Percentiles rank a stretch among this genome's conserved stretches.
Conservation (phyloP, 1,284 basidiomycete species). For the Pseudozyma hubeiensis region DNA sequence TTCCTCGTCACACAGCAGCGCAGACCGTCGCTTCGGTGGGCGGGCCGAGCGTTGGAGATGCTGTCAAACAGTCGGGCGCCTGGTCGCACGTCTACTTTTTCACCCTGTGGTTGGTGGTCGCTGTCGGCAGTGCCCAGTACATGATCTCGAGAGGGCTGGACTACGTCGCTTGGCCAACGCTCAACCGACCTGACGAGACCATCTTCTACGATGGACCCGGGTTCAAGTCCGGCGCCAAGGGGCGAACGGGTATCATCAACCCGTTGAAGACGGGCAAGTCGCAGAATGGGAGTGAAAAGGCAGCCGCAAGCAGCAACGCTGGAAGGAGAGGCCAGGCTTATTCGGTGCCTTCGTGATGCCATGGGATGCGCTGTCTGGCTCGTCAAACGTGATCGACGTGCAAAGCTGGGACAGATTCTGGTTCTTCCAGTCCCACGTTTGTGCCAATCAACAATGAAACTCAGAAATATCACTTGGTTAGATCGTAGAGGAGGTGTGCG, state of each 20-base stretch:
- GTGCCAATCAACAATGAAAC: no score
- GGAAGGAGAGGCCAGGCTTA: conserved; percentile 45
- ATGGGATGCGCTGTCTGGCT: no score
- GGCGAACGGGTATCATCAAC: conserved; percentile 46
- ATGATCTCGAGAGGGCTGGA: conserved; percentile 63
- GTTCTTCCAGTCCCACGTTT: no score
- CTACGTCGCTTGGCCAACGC: conserved; percentile 66
- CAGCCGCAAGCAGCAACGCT: conserved; percentile 1
- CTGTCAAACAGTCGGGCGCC: conserved; percentile 10
- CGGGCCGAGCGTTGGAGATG: conserved; percentile 6
- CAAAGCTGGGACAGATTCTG: no score
- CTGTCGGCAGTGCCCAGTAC: conserved; percentile 42
- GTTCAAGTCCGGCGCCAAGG: conserved; percentile 57
- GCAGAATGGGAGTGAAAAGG: conserved; percentile 4
- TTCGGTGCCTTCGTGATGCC: conserved; percentile 13
- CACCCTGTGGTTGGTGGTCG: conserved; percentile 49
- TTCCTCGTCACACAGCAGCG: conserved; percentile 47
- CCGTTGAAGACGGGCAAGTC: conserved; percentile 24
- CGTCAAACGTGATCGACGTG: no score
- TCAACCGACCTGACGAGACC: conserved; percentile 61
- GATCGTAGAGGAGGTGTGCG: no score
- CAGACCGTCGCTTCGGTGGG: conserved; percentile 21
- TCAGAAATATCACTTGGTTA: no score
- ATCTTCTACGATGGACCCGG: conserved; percentile 67
- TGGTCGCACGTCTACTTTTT: conserved; percentile 44